Conservation (phyloP, 768 basidiomycete genomes). For the Pholiota microspora region DNA sequence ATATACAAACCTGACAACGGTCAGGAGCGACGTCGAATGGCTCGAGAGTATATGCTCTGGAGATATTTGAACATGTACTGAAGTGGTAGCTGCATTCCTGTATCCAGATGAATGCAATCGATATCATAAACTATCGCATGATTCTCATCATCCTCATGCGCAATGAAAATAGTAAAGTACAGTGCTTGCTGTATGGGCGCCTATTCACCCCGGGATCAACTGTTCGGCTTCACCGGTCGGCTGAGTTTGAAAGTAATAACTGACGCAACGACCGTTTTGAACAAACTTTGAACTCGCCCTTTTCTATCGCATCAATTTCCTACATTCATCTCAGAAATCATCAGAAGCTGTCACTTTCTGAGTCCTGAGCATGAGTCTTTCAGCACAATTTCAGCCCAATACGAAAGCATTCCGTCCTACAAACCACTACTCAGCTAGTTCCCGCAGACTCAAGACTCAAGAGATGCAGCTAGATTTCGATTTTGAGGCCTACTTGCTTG, state of each 20-base stretch:
- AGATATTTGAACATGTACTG: slow-evolving; percentile 18
- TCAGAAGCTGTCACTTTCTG: not conserved
- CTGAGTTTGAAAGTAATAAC: not conserved
- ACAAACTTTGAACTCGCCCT: not conserved
- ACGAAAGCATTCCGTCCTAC: not conserved
- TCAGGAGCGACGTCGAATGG: slow-evolving; percentile 79
- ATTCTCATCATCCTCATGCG: no score
- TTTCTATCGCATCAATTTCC: not conserved
- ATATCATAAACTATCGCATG: no score
- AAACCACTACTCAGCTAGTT: no score
- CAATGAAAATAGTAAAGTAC: no score
- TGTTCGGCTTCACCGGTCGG: not conserved
- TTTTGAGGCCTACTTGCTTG: not conserved
- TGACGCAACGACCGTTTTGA: no score
- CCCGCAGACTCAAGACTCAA: not conserved
- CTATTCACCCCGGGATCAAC: no score
- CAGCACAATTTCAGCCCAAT: no score
- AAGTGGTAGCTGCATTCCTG: not conserved
- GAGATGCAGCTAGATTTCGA: not conserved
- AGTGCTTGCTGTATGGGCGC: no score
- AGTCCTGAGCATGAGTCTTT: no score
- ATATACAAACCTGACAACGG: slow-evolving; percentile 83
- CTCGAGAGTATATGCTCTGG: slow-evolving; percentile 84
- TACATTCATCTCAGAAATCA: not conserved
- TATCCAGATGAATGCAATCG: not conserved